A percentile compares a stretch with the other conserved stretches of the same genome.
Conservation (phyloP, 1,139 yeast genomes). For the Tardiomyces depauwii region DNA sequence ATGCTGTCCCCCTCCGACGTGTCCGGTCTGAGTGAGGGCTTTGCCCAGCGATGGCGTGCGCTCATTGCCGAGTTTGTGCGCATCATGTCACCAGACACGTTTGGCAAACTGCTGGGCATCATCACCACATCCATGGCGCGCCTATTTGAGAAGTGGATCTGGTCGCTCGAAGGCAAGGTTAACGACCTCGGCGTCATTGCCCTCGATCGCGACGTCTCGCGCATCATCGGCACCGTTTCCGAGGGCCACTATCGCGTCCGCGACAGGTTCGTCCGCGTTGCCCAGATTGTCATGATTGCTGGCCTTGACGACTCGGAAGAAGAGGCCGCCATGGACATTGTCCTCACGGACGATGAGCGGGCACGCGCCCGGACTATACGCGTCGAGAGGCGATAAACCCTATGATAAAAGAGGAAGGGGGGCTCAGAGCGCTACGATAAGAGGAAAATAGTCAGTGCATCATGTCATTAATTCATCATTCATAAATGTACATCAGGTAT, state of each 20-base stretch:
- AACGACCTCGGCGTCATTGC: constrained; percentile 79
- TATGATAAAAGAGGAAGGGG: too few relatives aligned
- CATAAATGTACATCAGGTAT: too few relatives aligned
- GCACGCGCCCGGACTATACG: constrained; percentile 31
- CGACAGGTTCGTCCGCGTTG: constrained; percentile 66
- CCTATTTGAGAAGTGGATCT: constrained; percentile 55
- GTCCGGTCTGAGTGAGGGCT: constrained; percentile 18
- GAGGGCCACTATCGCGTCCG: constrained; percentile 47
- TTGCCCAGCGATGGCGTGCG: constrained; percentile 52
- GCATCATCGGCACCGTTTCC: constrained; percentile 38
- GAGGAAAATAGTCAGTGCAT: too few relatives aligned
- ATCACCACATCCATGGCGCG: constrained; percentile 40
- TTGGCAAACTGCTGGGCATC: constrained; percentile 40
- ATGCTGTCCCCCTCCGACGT: constrained; percentile 22
- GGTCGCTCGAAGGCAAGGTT: constrained; percentile 52
- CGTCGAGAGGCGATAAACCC: neutral
- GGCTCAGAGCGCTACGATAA: too few relatives aligned
- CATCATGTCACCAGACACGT: constrained; percentile 40
- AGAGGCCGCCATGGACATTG: constrained; percentile 61
- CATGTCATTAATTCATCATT: neutral
- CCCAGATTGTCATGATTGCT: constrained; percentile 70
- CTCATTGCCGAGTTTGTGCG: constrained; percentile 56
- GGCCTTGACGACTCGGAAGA: constrained; percentile 80
- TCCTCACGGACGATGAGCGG: constrained; percentile 66
- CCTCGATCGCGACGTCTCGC: constrained; percentile 72